Base-by-base conservation (phyloP, 768 basidiomycete species). In the Leccinum aurantiacum region DNA sequence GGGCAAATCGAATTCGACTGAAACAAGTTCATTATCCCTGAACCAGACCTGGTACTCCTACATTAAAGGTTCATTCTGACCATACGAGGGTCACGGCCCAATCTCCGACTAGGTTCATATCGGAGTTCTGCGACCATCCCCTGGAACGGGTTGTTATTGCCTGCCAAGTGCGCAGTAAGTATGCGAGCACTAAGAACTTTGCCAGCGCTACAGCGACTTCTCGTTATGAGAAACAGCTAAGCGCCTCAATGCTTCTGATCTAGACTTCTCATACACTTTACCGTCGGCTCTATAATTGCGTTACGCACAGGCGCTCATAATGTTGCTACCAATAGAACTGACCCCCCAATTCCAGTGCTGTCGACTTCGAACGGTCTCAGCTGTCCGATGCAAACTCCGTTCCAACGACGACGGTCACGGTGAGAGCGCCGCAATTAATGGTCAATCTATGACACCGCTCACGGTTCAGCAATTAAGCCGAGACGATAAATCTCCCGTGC, bases 341-440 rank as follows among this genome's bases (percentile, higher is more conserved):
- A 49, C 24, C 47, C 24, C 48, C 48, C 25, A n/a, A 7, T 49
- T 15, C 48, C 7, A 31, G 33, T 27, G 25, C 7, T 49, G 17
- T 25, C 11, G n/a, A 33, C 19, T 19, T 54, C 15, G 49, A 22
- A 35, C 53, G 27, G 11, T 37, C 33, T 37, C 53, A 22, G 9
- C 35, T n/a, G 22, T 46, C 49, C 57, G 14, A 6, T 24, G 4
- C 31, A 25, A 53, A 50, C 37, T 9, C 66, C 67, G 41, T 52
- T 58, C 54, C 51, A 49, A 55, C 38, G 5, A 33, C 57, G 53
- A 48, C 27, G 49, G 41, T 47, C 49, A 55, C 24, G 47, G 29
- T 47, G 49, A 55, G 53, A 54, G 25, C 33, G 35, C 29, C 38
- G n/a, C 38, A 25, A 27, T 44, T 29, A 11, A 48, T 50, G 17